phyloP scores from a whole-genome alignment of 805 yeast genomes.

The Yarrowia divulgata region DNA sequence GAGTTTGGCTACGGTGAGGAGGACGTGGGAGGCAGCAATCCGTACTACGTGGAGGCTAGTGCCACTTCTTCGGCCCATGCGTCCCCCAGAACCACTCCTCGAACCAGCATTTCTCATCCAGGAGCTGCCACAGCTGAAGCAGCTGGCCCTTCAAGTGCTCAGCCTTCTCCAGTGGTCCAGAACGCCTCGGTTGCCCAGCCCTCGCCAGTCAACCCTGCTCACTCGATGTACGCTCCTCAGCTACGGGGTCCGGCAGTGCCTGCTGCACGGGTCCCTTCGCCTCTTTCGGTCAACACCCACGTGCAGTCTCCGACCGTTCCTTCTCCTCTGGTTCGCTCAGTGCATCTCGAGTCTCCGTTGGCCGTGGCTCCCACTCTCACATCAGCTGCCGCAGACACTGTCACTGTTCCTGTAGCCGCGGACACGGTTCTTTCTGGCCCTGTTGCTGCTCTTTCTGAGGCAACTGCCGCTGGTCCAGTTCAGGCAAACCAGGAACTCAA shows the following conservation, averaged over 20 bases:
- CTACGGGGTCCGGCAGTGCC: not conserved
- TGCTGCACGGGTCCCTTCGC: not conserved
- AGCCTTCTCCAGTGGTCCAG: not conserved
- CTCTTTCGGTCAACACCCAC: not conserved
- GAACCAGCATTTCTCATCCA: not conserved
- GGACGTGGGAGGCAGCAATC: not conserved
- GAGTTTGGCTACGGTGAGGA: slow-evolving; percentile 5
- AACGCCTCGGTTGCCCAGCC: not conserved
- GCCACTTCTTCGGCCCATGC: not conserved
- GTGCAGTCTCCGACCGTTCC: not conserved
- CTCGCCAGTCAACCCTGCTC: too few relatives aligned
- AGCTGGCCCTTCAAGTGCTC: not conserved
- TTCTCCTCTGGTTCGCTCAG: not conserved
- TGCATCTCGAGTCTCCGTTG: too few relatives aligned
- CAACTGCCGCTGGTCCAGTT: not conserved
- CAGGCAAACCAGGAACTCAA: not conserved
- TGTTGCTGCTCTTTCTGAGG: too few relatives aligned
- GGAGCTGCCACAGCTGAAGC: too few relatives aligned
- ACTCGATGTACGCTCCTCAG: too few relatives aligned
- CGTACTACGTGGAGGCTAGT: not conserved
- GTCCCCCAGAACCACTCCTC: not conserved
- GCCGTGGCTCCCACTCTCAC: not conserved
- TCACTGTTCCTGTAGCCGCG: too few relatives aligned
- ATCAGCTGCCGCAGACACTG: not conserved
- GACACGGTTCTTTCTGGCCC: not conserved